A percentile compares a stretch with the other conserved stretches of the same genome.
Conservation (phyloP, 2,329 filamentous ascomycete genomes). For the Leptographium flavum region DNA sequence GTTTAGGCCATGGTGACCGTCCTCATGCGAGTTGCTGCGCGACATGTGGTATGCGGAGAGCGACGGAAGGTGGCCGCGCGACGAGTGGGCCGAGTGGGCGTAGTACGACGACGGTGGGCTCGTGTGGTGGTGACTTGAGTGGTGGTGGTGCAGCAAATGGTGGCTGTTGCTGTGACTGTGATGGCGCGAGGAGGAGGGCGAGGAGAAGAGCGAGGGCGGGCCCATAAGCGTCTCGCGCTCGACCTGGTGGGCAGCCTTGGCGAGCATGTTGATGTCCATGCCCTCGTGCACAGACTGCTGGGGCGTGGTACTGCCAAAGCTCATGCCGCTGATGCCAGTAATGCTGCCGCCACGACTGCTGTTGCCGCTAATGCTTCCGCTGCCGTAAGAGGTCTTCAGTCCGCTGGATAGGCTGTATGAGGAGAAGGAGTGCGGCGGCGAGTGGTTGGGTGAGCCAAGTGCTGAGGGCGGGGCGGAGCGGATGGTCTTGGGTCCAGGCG, state of each 20-base stretch:
- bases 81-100: constrained; percentile 29
- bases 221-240: constrained; percentile 40
- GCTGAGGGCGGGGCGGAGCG: constrained; percentile 80
- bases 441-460: constrained; percentile 86
- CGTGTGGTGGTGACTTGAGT: constrained; percentile 6
- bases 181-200: constrained; percentile 31
- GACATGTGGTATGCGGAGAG: constrained; percentile 91
- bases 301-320: constrained; percentile 6
- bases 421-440: constrained; percentile 79
- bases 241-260: constrained; percentile 45
- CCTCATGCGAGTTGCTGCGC: constrained; percentile 69
- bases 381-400: constrained; percentile 31
- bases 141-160: constrained; percentile 21
- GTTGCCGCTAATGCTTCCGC: constrained; percentile 14
- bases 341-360: too few relatives aligned
- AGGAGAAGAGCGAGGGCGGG: constrained; percentile 23
- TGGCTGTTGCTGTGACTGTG: constrained; percentile 26
- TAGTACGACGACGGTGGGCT: constrained; percentile 28
- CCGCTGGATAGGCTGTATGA: constrained; percentile 43
- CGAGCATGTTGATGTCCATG: constrained; percentile 44
- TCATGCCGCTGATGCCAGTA: too few relatives aligned
- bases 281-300: constrained; percentile 24
- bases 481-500: constrained; percentile 60
- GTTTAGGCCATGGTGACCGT: constrained; percentile 17
- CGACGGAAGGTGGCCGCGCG: constrained; percentile 54